Evolutionary conservation across 805 yeast genomes (phyloP).

Genomic region (Wickerhamiella alocasiicola): DNA sequence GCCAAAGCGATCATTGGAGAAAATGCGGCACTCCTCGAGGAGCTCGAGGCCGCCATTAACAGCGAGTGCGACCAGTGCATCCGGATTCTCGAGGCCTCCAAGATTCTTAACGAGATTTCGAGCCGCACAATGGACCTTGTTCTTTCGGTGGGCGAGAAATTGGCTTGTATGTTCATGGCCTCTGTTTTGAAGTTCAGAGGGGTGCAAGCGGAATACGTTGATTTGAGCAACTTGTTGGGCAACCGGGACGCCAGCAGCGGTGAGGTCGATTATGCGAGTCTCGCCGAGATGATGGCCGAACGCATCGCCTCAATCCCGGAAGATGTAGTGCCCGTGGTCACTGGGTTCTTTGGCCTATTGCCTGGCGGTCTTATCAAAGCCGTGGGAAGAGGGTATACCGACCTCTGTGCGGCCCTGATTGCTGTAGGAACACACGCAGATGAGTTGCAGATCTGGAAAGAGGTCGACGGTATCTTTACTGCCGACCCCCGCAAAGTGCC

Average conservation of each 20-base stretch:
- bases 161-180: slow-evolving; percentile 81
- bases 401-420: slow-evolving; percentile 88
- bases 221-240: slow-evolving; percentile 39
- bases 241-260: slow-evolving; percentile 46
- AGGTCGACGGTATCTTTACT: slow-evolving; percentile 96
- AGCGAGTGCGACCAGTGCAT: slow-evolving; percentile 55
- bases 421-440: slow-evolving; percentile 90
- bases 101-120: slow-evolving; percentile 82
- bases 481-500: slow-evolving; percentile 97
- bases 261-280: slow-evolving; percentile 41
- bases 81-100: slow-evolving; percentile 71
- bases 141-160: slow-evolving; percentile 88
- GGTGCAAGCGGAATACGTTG: slow-evolving; percentile 64
- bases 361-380: slow-evolving; percentile 90
- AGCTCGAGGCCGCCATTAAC: slow-evolving; percentile 47
- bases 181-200: slow-evolving; percentile 74
- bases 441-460: slow-evolving; percentile 96
- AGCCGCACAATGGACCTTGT: slow-evolving; percentile 78
- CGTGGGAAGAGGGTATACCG: slow-evolving; percentile 97
- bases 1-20: slow-evolving; percentile 45
- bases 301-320: slow-evolving; percentile 28
- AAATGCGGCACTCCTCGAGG: slow-evolving; percentile 31
- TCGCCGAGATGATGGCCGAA: slow-evolving; percentile 39
- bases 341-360: slow-evolving; percentile 92
- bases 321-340: slow-evolving; percentile 67